A percentile compares a stretch with the other conserved stretches of the same genome.
phyloP scores from a whole-genome alignment of 176 grass and related monocot genomes.

The Hordeum marinum region DNA sequence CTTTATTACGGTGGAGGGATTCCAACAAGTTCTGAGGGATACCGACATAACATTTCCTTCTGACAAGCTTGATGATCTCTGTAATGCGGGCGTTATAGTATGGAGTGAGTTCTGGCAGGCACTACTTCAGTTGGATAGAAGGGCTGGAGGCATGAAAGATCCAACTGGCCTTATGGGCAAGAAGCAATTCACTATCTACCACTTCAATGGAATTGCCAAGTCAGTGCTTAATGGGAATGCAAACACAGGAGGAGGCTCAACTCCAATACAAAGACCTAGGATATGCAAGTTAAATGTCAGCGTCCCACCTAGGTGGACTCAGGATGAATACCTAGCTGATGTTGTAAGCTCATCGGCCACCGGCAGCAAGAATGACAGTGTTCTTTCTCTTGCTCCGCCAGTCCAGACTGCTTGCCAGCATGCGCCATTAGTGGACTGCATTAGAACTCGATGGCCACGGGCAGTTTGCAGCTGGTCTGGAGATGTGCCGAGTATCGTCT shows the following conservation, averaged over 20 bases:
- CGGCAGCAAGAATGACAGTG: constrained; percentile 36
- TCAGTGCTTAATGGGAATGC: constrained; percentile 67
- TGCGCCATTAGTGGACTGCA: constrained; percentile 90
- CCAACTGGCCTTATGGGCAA: constrained; percentile 90
- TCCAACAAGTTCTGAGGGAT: constrained; percentile 80
- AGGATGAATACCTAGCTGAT: constrained; percentile 92
- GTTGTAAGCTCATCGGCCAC: constrained; percentile 52
- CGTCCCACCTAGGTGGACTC: constrained; percentile 90
- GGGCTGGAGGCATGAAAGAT: constrained; percentile 83
- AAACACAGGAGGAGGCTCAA: constrained; percentile 44
- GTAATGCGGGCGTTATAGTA: constrained; percentile 79
- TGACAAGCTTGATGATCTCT: constrained; percentile 73
- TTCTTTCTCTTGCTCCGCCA: constrained; percentile 59
- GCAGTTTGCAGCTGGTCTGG: constrained; percentile 83
- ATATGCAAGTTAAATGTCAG: constrained; percentile 80
- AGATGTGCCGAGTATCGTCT: constrained; percentile 96
- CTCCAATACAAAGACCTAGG: constrained; percentile 73
- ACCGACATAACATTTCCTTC: constrained; percentile 62
- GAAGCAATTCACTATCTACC: constrained; percentile 92
- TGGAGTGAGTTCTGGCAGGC: constrained; percentile 99
- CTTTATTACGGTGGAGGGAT: constrained; percentile 73
- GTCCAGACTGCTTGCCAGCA: constrained; percentile 60
- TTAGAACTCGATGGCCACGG: constrained; percentile 83
- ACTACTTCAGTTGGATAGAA: constrained; percentile 80
- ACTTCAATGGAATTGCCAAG: constrained; percentile 99